These are phyloP conservation scores for Nymphaea thermarum DNA, from an alignment of 164 flowering plant genomes.

Conservation along the genomic window DNA sequence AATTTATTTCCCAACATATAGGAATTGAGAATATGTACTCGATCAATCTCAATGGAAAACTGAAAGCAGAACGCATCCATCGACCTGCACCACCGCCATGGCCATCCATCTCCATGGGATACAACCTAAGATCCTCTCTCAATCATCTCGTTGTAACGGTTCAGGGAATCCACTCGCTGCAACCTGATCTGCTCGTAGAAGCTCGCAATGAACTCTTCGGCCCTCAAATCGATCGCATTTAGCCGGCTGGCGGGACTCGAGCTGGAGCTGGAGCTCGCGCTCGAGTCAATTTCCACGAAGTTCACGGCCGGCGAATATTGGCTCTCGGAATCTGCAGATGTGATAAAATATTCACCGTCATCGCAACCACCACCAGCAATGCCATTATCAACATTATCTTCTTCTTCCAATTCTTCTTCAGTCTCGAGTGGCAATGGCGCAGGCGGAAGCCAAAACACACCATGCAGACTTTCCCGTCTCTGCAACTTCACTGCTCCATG, in stretches of 20 bases:
- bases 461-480: background rate
- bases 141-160: conserved; percentile 10
- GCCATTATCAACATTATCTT: background rate
- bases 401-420: background rate
- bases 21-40: background rate
- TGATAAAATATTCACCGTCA: background rate
- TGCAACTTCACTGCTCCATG: background rate
- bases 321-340: conserved; percentile 1
- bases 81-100: background rate
- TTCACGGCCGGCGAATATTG: conserved; percentile 4
- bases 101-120: background rate
- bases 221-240: conserved; percentile 55
- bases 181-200: conserved; percentile 62
- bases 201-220: conserved; percentile 61
- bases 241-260: conserved; percentile 21
- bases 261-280: conserved; percentile 4
- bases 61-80: background rate
- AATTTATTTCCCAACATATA: background rate
- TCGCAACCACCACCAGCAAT: too few relatives aligned
- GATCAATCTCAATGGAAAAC: background rate
- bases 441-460: background rate
- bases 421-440: background rate
- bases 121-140: background rate
- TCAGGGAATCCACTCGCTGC: conserved; percentile 18
- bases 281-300: conserved; percentile 19